These are phyloP conservation scores for Diplodia seriata DNA, from an alignment of 2,329 filamentous ascomycete genomes.

Conservation along the genomic window DNA sequence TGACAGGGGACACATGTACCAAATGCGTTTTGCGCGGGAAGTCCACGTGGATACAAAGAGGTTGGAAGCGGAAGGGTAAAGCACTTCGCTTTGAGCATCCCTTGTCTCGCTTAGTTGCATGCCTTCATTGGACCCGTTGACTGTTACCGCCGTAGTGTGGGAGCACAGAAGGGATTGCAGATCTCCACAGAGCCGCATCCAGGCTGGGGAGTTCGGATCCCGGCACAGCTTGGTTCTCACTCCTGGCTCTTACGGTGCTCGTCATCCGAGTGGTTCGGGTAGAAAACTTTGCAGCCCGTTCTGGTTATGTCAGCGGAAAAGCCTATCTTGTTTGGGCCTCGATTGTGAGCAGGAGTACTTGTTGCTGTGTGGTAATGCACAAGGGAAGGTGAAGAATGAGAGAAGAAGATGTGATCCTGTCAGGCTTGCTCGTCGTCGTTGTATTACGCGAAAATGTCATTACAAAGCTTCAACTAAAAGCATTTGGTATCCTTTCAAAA, in stretches of 20 bases:
- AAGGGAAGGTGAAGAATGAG: no score
- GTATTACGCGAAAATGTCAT: no score
- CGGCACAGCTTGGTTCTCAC: not conserved
- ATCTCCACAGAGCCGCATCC: not conserved
- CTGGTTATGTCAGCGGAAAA: not conserved
- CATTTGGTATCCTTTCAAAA: no score
- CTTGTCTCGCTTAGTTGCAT: conserved; percentile 12
- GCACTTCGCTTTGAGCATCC: not conserved
- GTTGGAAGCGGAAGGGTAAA: not conserved
- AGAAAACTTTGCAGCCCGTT: not conserved
- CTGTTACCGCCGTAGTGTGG: not conserved
- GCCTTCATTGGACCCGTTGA: not conserved
- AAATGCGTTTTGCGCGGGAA: not conserved
- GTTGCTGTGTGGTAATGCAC: no score
- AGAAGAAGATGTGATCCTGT: no score
- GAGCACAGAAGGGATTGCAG: not conserved
- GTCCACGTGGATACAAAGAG: not conserved
- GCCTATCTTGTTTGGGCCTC: not conserved
- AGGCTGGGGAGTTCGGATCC: not conserved
- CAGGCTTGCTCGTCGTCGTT: no score
- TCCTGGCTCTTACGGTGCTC: not conserved
- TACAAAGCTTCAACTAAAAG: no score
- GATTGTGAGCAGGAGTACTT: not conserved
- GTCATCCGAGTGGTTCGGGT: not conserved
- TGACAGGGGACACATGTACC: not conserved